Conservation (phyloP, 2,329 filamentous ascomycete genomes). For the Neocatenulostroma microsporum region DNA sequence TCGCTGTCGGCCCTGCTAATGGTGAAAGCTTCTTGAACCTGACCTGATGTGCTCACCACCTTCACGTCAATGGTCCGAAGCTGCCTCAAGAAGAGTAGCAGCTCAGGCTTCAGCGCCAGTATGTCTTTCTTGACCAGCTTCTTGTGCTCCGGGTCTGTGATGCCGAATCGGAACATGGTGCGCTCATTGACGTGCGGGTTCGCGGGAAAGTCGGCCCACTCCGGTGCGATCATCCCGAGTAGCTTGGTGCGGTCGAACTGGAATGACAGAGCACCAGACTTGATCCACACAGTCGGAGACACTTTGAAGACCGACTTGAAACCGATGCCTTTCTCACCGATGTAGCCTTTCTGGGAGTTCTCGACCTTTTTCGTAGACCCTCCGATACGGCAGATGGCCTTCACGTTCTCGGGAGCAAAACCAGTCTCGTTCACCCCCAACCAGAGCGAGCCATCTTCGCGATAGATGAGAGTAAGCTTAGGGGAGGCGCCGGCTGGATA, state of each 20-base stretch:
- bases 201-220: conserved; percentile 21
- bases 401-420: conserved; percentile 37
- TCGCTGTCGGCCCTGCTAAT: conserved; percentile 1
- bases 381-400: conserved; percentile 41
- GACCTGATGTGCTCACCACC: conserved; percentile 1
- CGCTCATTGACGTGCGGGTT: conserved; percentile 10
- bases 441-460: conserved; percentile 25
- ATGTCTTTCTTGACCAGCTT: conserved; percentile 17
- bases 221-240: conserved; percentile 32
- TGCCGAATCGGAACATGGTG: conserved; percentile 16
- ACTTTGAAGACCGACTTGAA: conserved; percentile 48
- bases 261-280: conserved; percentile 41
- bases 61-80: conserved; percentile 19
- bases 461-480: conserved; percentile 24
- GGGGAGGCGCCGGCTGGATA: conserved; percentile 24
- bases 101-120: conserved; percentile 18
- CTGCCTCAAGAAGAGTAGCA: conserved; percentile 28
- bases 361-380: conserved; percentile 40
- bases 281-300: conserved; percentile 39
- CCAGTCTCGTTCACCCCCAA: conserved; percentile 44
- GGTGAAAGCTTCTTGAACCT: not conserved
- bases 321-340: conserved; percentile 47
- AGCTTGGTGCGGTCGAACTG: conserved; percentile 30
- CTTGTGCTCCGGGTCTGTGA: conserved; percentile 15
- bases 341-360: conserved; percentile 31